phyloP scores from a whole-genome alignment of 2,329 filamentous ascomycete species.

The Alternaria metachromatica region DNA sequence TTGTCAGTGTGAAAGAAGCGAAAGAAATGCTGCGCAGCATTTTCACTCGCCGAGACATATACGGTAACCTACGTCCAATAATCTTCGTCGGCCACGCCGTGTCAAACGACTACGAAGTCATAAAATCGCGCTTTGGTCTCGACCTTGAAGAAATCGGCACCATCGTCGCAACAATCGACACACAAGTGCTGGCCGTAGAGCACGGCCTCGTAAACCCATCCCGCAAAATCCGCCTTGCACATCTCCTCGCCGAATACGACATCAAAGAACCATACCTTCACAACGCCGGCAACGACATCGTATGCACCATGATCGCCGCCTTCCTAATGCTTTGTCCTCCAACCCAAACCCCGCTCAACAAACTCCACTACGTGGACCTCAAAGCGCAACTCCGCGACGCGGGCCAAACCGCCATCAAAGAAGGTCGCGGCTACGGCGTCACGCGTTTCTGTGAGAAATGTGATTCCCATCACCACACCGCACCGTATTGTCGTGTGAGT shows the following conservation, averaged over 20 bases:
- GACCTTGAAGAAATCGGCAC: constrained; percentile 15
- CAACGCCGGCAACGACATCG: constrained; percentile 24
- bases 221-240: constrained; percentile 2
- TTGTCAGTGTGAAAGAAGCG: constrained; percentile 11
- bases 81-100: constrained; percentile 33
- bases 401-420: neutral
- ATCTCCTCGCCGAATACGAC: constrained; percentile 1
- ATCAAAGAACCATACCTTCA: constrained; percentile 16
- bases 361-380: neutral
- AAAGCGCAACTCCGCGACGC: neutral
- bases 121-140: constrained; percentile 21
- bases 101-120: constrained; percentile 18
- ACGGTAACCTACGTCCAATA: constrained; percentile 7
- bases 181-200: constrained; percentile 24
- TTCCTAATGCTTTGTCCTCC: neutral
- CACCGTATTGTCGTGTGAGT: neutral
- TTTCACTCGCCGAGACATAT: constrained; percentile 2
- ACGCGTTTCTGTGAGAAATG: neutral
- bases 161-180: constrained; percentile 27
- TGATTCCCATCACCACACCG: neutral
- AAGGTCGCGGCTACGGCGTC: neutral
- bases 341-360: neutral
- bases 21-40: constrained; percentile 2
- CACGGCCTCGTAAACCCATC: neutral
- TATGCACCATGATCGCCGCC: constrained; percentile 14